Evolutionary conservation across 805 yeast species (phyloP).

Genomic region (Saccharomycopsis lassenensis): DNA sequence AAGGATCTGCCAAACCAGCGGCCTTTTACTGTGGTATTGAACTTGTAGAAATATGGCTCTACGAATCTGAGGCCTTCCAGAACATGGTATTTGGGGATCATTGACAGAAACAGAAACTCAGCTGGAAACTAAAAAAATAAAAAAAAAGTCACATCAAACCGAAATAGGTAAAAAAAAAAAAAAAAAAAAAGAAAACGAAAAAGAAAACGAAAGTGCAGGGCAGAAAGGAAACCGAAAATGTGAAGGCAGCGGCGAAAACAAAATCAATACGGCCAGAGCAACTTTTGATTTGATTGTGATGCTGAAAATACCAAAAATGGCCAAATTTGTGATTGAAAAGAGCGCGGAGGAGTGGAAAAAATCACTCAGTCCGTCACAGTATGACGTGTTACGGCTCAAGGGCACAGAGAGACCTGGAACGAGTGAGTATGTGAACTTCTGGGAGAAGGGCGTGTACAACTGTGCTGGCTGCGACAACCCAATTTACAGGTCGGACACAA

Average conservation of each 20-base stretch:
- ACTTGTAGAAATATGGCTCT: conserved; percentile 25
- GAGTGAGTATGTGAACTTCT: conserved; percentile 30
- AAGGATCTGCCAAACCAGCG: conserved; percentile 27
- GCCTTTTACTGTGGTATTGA: conserved; percentile 25
- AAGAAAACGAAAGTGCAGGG: too few relatives aligned
- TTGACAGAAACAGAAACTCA: too few relatives aligned
- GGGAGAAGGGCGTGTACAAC: conserved; percentile 50
- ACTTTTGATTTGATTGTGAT: not conserved
- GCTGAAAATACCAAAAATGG: not conserved
- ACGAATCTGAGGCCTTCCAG: conserved; percentile 25
- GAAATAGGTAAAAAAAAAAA: too few relatives aligned
- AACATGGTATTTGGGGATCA: conserved; percentile 4
- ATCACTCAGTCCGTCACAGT: conserved; percentile 62
- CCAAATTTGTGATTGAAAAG: conserved; percentile 20
- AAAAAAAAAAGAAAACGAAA: too few relatives aligned
- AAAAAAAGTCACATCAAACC: too few relatives aligned
- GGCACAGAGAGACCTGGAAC: conserved; percentile 37
- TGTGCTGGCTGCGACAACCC: conserved; percentile 86
- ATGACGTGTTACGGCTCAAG: conserved; percentile 57
- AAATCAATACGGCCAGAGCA: too few relatives aligned
- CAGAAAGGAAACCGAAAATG: too few relatives aligned
- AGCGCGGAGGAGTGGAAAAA: conserved; percentile 71
- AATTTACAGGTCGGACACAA: conserved; percentile 65
- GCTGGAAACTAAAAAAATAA: too few relatives aligned
- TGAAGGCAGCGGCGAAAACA: too few relatives aligned